These are phyloP conservation scores for Solanum pimpinellifolium DNA, from an alignment of 257 asterid species.

Conservation along the genomic window DNA sequence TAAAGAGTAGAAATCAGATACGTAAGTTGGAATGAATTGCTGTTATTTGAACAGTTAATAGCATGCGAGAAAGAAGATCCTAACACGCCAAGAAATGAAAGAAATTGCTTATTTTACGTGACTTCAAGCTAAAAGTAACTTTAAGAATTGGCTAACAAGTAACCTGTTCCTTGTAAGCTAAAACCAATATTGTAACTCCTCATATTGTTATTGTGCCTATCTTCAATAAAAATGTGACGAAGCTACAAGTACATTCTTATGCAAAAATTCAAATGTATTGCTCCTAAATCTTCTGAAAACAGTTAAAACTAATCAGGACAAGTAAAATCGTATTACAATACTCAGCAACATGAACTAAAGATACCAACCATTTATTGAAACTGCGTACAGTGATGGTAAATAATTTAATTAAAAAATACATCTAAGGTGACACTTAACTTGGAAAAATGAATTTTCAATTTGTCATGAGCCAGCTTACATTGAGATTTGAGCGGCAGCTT, in stretches of 20 bases:
- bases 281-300: not conserved
- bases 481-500: not conserved
- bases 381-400: not conserved
- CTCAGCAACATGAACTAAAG: not conserved
- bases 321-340: not conserved
- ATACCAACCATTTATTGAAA: not conserved
- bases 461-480: not conserved
- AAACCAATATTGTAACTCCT: not conserved
- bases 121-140: not conserved
- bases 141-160: not conserved
- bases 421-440: not conserved
- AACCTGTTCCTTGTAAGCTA: constrained; percentile 43
- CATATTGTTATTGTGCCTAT: not conserved
- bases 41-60: not conserved
- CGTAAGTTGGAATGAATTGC: not conserved
- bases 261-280: not conserved
- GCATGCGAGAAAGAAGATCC: constrained; percentile 1
- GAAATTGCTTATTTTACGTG: not conserved
- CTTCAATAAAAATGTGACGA: not conserved
- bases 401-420: not conserved
- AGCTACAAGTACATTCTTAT: not conserved
- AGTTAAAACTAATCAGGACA: not conserved
- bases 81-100: constrained; percentile 47
- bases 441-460: not conserved
- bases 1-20: not conserved